A percentile compares a stretch with the other conserved stretches of the same genome.
Conservation (phyloP, 1,139 yeast genomes). For the Blastobotrys indianensis region DNA sequence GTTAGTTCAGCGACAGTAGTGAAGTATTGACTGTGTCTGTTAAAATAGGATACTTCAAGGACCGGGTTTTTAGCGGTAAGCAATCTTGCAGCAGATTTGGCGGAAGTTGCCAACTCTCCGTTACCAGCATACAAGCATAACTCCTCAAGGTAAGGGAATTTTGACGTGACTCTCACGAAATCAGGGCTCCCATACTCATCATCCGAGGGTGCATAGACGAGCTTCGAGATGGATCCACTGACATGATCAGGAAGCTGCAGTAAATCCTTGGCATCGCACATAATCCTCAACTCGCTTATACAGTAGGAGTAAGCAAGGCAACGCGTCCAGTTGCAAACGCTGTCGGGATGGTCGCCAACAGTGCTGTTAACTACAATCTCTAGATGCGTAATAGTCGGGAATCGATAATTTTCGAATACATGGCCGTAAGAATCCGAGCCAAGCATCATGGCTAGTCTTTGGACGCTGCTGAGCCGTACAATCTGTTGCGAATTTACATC, state of each 20-base stretch:
- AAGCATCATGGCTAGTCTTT: not conserved
- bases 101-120: not conserved
- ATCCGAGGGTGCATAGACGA: constrained; percentile 1
- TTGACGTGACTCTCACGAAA: not conserved
- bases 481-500: not conserved
- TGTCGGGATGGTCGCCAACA: not conserved
- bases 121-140: not conserved
- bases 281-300: constrained; percentile 4
- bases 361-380: not conserved
- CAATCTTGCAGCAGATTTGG: constrained; percentile 3
- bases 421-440: not conserved
- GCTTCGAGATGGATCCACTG: not conserved
- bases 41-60: constrained; percentile 4
- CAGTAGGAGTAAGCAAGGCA: constrained; percentile 6
- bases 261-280: not conserved
- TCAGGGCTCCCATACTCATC: not conserved
- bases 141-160: constrained; percentile 5
- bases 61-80: not conserved
- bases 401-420: constrained; percentile 2
- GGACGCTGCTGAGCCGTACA: constrained; percentile 2
- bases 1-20: not conserved
- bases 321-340: not conserved
- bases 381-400: constrained; percentile 1
- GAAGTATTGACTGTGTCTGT: not conserved
- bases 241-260: constrained; percentile 6